phyloP scores from a whole-genome alignment of 208 protist species.

The Acanthamoeba pearcei region DNA sequence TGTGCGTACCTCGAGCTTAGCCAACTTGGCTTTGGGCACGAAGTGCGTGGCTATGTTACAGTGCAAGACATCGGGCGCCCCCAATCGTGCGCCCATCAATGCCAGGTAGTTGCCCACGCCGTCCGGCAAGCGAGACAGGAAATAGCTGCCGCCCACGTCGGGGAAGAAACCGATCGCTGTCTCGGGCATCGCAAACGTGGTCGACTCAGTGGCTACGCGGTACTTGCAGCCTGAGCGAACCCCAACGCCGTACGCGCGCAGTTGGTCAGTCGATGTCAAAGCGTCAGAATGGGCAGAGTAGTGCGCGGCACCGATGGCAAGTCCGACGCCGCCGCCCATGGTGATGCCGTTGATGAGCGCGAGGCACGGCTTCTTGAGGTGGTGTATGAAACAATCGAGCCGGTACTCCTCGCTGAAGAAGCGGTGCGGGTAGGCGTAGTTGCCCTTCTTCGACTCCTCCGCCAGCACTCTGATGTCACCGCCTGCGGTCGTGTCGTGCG shows the following conservation, averaged over 20 bases:
- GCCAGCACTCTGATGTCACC: conserved; percentile 50
- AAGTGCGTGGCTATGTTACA: conserved; percentile 41
- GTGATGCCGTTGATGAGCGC: conserved; percentile 79
- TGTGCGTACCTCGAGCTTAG: background rate
- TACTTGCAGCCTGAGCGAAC: conserved; percentile 14
- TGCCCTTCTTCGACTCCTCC: background rate
- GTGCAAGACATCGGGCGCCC: conserved; percentile 78
- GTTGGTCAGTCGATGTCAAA: background rate
- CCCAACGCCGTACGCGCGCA: background rate
- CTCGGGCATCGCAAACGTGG: conserved; percentile 88
- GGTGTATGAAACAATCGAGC: conserved; percentile 81
- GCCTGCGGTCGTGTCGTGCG: background rate
- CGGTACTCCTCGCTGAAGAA: conserved; percentile 89
- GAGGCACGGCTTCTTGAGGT: conserved; percentile 70
- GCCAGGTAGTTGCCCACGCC: conserved; percentile 83
- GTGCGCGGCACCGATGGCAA: conserved; percentile 85
- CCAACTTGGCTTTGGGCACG: conserved; percentile 6
- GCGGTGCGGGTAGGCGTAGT: background rate
- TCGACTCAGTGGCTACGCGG: conserved; percentile 86
- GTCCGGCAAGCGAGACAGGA: conserved; percentile 74
- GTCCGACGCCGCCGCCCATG: conserved; percentile 87
- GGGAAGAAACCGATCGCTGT: conserved; percentile 87
- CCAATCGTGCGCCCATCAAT: conserved; percentile 83
- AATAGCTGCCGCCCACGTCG: conserved; percentile 86
- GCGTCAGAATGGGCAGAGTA: background rate